Percentiles rank a stretch among this genome's conserved stretches.
These are phyloP conservation scores for Alternaria hordeiaustralica DNA, from an alignment of 2,329 filamentous ascomycete genomes.

Conservation along the genomic window DNA sequence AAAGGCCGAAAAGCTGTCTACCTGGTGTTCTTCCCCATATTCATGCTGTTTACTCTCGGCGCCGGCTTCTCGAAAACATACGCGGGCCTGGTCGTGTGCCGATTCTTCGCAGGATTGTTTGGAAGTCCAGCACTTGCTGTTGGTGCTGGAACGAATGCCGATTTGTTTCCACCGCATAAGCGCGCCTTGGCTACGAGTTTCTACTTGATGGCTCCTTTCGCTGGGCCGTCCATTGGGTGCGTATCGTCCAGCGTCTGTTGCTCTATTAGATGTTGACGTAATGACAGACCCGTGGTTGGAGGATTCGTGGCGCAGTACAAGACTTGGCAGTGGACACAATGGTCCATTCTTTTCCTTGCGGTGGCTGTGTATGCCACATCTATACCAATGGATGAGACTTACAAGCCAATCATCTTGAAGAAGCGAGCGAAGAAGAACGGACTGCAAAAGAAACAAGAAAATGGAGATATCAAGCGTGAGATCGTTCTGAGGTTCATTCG, in stretches of 20 bases:
- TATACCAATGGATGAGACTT: constrained; percentile 61
- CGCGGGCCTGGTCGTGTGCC: constrained; percentile 58
- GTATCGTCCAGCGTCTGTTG: neutral
- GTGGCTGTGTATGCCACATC: constrained; percentile 46
- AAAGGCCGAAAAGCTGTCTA: constrained; percentile 64
- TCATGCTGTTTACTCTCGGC: constrained; percentile 64
- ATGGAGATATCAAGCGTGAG: constrained; percentile 24
- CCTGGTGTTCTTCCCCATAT: constrained; percentile 54
- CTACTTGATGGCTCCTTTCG: constrained; percentile 52
- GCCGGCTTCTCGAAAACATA: constrained; percentile 61
- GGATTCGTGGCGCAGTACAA: constrained; percentile 56
- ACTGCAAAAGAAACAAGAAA: neutral
- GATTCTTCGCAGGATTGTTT: constrained; percentile 76
- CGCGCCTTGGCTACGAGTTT: constrained; percentile 45
- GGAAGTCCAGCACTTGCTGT: constrained; percentile 63
- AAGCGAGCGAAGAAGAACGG: constrained; percentile 40
- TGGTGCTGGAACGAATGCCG: constrained; percentile 51
- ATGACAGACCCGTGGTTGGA: constrained; percentile 50
- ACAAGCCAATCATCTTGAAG: constrained; percentile 58
- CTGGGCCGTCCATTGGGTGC: constrained; percentile 48
- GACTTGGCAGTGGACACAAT: constrained; percentile 53
- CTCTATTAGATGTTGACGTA: neutral
- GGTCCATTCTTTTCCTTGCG: constrained; percentile 53
- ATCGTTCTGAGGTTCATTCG: constrained; percentile 55
- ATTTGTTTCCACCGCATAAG: constrained; percentile 44